phyloP scores from a whole-genome alignment of 441 rosid species.

The Populus tomentosa region DNA sequence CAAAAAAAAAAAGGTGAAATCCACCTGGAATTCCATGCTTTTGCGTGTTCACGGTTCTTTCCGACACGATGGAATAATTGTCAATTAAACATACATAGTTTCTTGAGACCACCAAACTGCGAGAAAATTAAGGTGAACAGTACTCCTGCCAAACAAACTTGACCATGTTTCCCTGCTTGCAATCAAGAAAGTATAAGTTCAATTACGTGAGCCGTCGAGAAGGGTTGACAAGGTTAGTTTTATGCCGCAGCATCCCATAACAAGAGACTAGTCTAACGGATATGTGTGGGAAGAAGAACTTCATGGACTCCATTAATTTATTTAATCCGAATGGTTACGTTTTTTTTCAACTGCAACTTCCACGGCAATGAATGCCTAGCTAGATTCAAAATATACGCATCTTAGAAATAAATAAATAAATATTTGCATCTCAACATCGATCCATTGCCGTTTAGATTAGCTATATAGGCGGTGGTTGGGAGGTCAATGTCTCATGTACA shows the following conservation, averaged over 20 bases:
- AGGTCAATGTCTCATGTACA: not conserved
- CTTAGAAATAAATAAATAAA: too few species aligned
- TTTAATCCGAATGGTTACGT: not conserved
- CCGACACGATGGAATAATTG: not conserved
- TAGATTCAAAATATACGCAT: not conserved
- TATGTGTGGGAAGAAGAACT: not conserved
- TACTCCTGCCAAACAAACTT: conserved; percentile 4
- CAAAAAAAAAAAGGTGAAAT: too few species aligned
- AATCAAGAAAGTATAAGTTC: conserved; percentile 18
- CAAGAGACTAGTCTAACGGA: conserved; percentile 15
- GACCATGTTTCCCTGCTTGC: conserved; percentile 16
- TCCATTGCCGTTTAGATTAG: not conserved
- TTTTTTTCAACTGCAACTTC: conserved; percentile 1
- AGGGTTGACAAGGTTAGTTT: not conserved
- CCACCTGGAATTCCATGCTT: too few species aligned
- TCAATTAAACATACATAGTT: not conserved
- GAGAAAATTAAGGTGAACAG: not conserved
- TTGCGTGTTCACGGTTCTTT: too few species aligned
- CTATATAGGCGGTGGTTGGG: conserved; percentile 9
- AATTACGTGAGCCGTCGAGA: conserved; percentile 19
- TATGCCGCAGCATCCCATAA: conserved; percentile 12
- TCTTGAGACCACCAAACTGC: not conserved
- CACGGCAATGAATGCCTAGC: not conserved
- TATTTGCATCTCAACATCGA: not conserved
- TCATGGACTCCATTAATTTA: not conserved